Percentiles rank a stretch among this genome's conserved stretches.
These are phyloP conservation scores for Cytospora schulzeri DNA, from an alignment of 2,329 filamentous ascomycete species.

Conservation along the genomic window DNA sequence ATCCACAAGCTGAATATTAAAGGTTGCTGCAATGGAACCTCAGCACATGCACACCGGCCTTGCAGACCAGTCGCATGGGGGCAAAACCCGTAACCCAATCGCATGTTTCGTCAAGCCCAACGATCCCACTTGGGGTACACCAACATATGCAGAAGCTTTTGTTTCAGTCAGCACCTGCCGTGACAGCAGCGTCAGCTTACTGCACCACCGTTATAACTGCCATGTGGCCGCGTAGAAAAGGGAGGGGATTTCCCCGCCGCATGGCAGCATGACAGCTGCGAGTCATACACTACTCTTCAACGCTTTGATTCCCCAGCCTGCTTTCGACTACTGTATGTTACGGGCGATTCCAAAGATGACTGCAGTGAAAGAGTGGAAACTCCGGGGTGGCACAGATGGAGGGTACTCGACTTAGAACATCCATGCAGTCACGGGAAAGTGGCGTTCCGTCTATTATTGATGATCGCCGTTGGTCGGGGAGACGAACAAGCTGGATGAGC, in stretches of 20 bases:
- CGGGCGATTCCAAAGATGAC: neutral
- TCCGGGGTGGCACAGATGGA: neutral
- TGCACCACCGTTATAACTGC: neutral
- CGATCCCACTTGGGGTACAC: neutral
- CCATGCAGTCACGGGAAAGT: neutral
- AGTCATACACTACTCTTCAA: neutral
- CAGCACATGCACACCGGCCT: neutral
- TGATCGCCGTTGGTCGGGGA: neutral
- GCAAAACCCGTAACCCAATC: neutral
- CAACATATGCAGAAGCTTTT: neutral
- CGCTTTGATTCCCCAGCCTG: neutral
- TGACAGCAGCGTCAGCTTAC: neutral
- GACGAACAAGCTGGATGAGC: neutral
- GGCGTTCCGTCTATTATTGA: neutral
- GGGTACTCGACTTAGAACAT: neutral
- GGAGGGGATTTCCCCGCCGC: neutral
- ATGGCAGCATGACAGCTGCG: neutral
- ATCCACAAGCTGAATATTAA: neutral
- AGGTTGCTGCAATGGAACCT: neutral
- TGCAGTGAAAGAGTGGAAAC: too few relatives aligned
- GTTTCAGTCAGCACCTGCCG: neutral
- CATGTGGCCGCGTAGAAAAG: neutral
- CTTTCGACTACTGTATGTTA: neutral
- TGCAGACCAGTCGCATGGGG: neutral
- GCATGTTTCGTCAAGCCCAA: neutral